A percentile compares a stretch with the other conserved stretches of the same genome.
phyloP scores from a whole-genome alignment of 1,139 yeast genomes.

The Geotrichum klebahnii region DNA sequence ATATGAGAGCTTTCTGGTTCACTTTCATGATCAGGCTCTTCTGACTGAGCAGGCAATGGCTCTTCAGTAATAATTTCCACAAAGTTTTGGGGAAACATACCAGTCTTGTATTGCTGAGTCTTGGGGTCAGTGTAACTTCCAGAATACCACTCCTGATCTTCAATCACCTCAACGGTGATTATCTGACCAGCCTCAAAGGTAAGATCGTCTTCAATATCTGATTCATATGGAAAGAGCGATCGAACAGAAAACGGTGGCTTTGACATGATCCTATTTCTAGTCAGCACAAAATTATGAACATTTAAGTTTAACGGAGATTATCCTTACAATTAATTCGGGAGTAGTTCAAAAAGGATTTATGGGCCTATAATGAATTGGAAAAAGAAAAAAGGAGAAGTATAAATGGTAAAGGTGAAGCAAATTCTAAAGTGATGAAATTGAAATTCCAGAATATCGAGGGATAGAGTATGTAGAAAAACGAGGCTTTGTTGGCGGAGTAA shows the following conservation, averaged over 20 bases:
- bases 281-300: neutral
- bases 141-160: constrained; percentile 87
- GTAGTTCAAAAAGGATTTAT: too few relatives aligned
- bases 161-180: constrained; percentile 69
- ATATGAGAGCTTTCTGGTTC: constrained; percentile 15
- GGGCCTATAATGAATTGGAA: too few relatives aligned
- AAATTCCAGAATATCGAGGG: too few relatives aligned
- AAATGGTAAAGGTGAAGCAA: too few relatives aligned
- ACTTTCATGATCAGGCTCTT: neutral
- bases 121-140: constrained; percentile 55
- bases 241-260: constrained; percentile 60
- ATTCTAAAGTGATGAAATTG: too few relatives aligned
- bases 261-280: constrained; percentile 18
- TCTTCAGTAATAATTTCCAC: constrained; percentile 46
- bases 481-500: too few relatives aligned
- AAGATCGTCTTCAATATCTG: constrained; percentile 83
- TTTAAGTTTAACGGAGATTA: neutral
- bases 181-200: constrained; percentile 61
- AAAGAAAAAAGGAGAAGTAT: too few relatives aligned
- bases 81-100: constrained; percentile 86
- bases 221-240: constrained; percentile 66
- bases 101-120: constrained; percentile 45
- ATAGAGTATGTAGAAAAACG: too few relatives aligned
- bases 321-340: too few relatives aligned
- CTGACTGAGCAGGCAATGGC: neutral